Evolutionary conservation across 225 moss, liverwort and hornwort species (phyloP).

Genomic region (Asterella californica): DNA sequence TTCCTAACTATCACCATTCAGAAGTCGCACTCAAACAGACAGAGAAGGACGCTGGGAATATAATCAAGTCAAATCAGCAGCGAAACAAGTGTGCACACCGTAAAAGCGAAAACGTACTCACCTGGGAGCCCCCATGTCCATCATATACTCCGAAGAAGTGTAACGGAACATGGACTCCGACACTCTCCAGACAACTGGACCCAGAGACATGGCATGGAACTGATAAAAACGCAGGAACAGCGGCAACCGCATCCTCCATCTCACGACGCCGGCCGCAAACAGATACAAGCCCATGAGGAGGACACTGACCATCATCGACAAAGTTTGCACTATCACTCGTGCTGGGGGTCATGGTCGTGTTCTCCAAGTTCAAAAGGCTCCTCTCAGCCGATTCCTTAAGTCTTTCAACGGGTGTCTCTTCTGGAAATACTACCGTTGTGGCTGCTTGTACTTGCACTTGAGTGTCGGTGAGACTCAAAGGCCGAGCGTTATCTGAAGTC

Average conservation of each 20-base stretch:
- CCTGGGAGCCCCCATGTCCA: conserved; percentile 95
- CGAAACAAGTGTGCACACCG: background rate
- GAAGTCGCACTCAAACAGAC: no score
- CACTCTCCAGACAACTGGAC: conserved; percentile 36
- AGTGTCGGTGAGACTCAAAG: background rate
- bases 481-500: conserved; percentile 12
- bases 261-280: conserved; percentile 46
- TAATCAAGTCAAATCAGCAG: no score
- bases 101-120: conserved; percentile 15
- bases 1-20: background rate
- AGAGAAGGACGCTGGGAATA: no score
- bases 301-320: conserved; percentile 27
- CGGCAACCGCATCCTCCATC: conserved; percentile 48
- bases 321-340: conserved; percentile 2
- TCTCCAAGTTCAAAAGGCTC: background rate
- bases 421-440: background rate
- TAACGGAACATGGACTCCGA: conserved; percentile 26
- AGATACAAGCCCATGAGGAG: conserved; percentile 39
- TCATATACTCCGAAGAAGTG: conserved; percentile 96
- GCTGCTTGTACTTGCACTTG: background rate
- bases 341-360: background rate
- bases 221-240: conserved; percentile 46
- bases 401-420: conserved; percentile 1
- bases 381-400: conserved; percentile 3
- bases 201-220: conserved; percentile 48